Evolutionary conservation across 768 basidiomycete genomes (phyloP), one percentile per base, ranked within the genome.

Genomic region (Boletus rubroflammeus): DNA sequence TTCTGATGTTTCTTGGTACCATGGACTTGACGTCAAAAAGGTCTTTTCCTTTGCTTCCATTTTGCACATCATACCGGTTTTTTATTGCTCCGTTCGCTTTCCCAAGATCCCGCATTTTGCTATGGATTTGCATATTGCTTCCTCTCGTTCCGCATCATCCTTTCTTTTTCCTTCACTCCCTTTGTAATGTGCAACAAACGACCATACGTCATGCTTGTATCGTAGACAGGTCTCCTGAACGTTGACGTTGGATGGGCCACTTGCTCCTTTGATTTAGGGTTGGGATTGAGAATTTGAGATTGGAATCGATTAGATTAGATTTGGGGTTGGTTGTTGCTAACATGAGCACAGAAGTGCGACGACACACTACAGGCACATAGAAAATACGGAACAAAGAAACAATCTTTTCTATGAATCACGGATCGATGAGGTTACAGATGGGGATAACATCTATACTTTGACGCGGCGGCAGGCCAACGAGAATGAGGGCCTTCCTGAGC

Each of bases 61-160:
- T 54, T 59, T 54, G 55, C 52, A 47, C 58, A 51, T 58, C 51
- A 55, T 48, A 50, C 29, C 51, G 39, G 38, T 58, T 56, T 55
- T 59, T 56, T 55, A 55, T 56, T 65, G 57, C 56, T 57, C 35
- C 54, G 11, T 47, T 55, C n/a, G 40, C 54, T 57, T 46, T 54
- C 47, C 50, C 48, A 49, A 57, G 50, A 50, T 55, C 40, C 52
- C 36, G 58, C 60, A 52, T 51, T 38, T 44, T 55, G 67, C 64
- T 65, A 63, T 65, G 69, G 65, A 69, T 62, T 53, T 64, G 62
- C 67, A 62, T 42, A 62, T 47, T 51, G 45, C 55, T 49, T 45
- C 48, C 58, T 35, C 58, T 67, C 62, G 44, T 55, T 62, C 41
- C 57, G 41, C 53, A 58, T 54, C 54, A 57, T 56, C 55, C 56